phyloP scores from a whole-genome alignment of 345 rosid species.

The Hibiscus syriacus region DNA sequence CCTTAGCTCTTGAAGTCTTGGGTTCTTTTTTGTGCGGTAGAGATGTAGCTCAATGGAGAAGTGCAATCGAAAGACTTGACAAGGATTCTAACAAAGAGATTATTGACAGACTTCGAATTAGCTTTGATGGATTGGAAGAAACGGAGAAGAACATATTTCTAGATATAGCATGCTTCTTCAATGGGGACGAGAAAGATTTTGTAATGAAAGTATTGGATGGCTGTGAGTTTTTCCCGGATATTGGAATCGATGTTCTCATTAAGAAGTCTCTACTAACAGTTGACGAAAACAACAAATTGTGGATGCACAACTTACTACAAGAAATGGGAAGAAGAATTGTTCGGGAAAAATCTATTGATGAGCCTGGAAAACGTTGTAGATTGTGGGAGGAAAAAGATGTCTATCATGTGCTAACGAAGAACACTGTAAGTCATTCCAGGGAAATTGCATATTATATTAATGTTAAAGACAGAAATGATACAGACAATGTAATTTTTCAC shows the following conservation, averaged over 20 bases:
- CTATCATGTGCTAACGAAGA: constrained; percentile 13
- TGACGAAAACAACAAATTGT: not conserved
- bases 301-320: constrained; percentile 70
- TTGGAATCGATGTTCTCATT: constrained; percentile 22
- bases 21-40: constrained; percentile 41
- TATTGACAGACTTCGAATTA: constrained; percentile 19
- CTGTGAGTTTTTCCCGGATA: constrained; percentile 18
- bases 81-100: constrained; percentile 21
- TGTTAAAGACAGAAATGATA: too few species aligned
- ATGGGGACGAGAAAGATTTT: constrained; percentile 12
- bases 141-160: constrained; percentile 27
- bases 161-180: constrained; percentile 27
- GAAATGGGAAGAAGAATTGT: constrained; percentile 69
- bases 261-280: constrained; percentile 22
- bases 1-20: constrained; percentile 61
- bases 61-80: constrained; percentile 18
- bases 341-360: not conserved
- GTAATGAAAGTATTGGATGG: constrained; percentile 21
- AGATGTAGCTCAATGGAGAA: constrained; percentile 22
- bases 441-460: too few species aligned
- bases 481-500: too few species aligned
- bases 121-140: constrained; percentile 29
- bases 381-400: constrained; percentile 25
- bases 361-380: constrained; percentile 17
- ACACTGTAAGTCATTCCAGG: constrained; percentile 11